A percentile compares a stretch with the other conserved stretches of the same genome.
phyloP scores from a whole-genome alignment of 352 stramenopile genomes.

The Globisporangium paroecandrum region DNA sequence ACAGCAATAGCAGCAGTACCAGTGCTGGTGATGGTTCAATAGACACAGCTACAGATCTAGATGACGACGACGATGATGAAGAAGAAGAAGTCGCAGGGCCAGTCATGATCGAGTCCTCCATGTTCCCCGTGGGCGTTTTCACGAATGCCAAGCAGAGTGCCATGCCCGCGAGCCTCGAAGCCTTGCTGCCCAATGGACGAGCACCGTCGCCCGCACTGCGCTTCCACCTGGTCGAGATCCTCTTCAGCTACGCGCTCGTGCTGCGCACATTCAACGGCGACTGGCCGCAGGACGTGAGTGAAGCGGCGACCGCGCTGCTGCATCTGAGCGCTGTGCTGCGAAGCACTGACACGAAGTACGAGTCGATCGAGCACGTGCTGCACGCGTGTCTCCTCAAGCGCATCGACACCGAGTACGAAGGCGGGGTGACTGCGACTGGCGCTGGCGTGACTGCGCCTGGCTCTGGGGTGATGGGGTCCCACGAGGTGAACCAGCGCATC shows the following conservation, averaged over 20 bases:
- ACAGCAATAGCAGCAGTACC: neutral
- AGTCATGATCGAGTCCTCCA: conserved; percentile 29
- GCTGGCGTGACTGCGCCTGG: neutral
- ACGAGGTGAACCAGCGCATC: conserved; percentile 27
- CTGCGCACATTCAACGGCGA: conserved; percentile 79
- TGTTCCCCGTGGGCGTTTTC: conserved; percentile 51
- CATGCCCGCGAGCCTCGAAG: conserved; percentile 34
- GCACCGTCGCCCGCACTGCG: conserved; percentile 39
- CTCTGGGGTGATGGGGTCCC: neutral
- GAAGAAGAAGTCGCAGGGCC: conserved; percentile 10
- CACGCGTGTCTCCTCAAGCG: conserved; percentile 33
- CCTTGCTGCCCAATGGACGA: conserved; percentile 27
- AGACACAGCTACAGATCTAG: neutral
- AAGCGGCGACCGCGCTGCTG: conserved; percentile 45
- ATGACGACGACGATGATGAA: conserved; percentile 13
- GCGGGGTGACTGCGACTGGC: neutral
- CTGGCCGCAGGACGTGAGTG: conserved; percentile 50
- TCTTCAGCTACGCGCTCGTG: conserved; percentile 69
- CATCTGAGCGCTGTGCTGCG: conserved; percentile 47
- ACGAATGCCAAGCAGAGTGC: conserved; percentile 29
- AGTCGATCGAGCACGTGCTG: conserved; percentile 44
- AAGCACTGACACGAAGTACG: conserved; percentile 39
- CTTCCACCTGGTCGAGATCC: conserved; percentile 63
- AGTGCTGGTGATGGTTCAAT: conserved; percentile 2
- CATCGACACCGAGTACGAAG: conserved; percentile 17